Conservation (phyloP, 768 basidiomycete genomes). For the Pleurotus ostreatus region DNA sequence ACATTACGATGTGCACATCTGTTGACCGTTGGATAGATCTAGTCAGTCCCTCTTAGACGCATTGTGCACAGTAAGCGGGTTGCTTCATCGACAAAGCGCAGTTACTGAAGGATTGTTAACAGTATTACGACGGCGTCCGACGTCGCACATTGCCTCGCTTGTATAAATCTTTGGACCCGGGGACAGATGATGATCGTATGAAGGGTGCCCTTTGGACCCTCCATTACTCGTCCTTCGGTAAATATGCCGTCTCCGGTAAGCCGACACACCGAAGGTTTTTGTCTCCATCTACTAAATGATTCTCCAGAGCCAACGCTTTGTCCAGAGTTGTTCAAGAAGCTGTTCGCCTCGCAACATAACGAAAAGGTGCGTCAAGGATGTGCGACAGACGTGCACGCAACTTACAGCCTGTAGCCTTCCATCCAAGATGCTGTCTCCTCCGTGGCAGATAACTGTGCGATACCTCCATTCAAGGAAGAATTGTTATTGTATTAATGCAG, state of each 20-base stretch:
- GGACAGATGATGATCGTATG: conserved; percentile 84
- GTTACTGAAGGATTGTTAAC: conserved; percentile 1
- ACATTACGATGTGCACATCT: not conserved
- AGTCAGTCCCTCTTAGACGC: conserved; percentile 48
- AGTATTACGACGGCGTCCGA: conserved; percentile 70
- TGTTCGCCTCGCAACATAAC: conserved; percentile 77
- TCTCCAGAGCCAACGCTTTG: conserved; percentile 59
- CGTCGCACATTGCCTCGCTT: conserved; percentile 57
- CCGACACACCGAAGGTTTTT: not conserved
- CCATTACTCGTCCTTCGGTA: conserved; percentile 56
- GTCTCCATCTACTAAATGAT: not conserved
- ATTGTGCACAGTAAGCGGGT: conserved; percentile 41
- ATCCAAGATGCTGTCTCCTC: conserved; percentile 69
- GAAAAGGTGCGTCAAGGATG: conserved; percentile 57
- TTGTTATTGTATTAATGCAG: not conserved
- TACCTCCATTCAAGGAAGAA: conserved; percentile 12
- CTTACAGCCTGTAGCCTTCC: conserved; percentile 45
- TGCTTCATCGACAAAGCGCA: not conserved
- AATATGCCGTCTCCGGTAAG: conserved; percentile 46
- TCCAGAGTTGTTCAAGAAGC: conserved; percentile 48
- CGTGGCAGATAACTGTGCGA: conserved; percentile 60
- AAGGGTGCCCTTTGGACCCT: conserved; percentile 87
- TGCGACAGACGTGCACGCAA: not conserved
- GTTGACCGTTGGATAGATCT: conserved; percentile 18
- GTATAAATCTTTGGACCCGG: conserved; percentile 57